Conservation (phyloP, 768 basidiomycete species). For the Tricholoma sp. region DNA sequence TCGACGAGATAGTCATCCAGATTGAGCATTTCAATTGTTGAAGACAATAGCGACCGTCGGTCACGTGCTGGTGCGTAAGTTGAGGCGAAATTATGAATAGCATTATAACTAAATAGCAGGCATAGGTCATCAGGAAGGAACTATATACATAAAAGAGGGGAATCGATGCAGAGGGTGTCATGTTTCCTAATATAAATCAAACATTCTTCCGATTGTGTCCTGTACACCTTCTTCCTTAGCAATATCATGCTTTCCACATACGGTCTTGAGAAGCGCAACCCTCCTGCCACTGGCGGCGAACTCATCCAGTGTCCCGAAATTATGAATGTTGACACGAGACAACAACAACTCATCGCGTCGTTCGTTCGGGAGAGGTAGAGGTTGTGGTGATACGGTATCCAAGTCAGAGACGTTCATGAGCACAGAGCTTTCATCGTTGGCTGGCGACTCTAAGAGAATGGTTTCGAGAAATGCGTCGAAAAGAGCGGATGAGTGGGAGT, state of each 20-base stretch:
- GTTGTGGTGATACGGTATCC: conserved; percentile 31
- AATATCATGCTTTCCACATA: conserved; percentile 56
- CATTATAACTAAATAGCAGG: background rate
- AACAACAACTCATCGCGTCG: conserved; percentile 42
- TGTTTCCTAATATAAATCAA: conserved; percentile 21
- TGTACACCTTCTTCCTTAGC: conserved; percentile 65
- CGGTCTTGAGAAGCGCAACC: conserved; percentile 53
- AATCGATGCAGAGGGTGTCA: background rate
- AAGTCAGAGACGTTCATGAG: conserved; percentile 26
- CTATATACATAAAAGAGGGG: background rate
- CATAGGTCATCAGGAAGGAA: background rate
- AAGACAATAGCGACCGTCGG: no score
- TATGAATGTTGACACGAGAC: conserved; percentile 35
- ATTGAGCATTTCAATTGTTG: background rate
- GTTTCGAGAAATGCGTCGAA: conserved; percentile 64
- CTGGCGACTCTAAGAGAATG: conserved; percentile 35
- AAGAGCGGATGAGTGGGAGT: conserved; percentile 60
- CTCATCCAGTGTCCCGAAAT: conserved; percentile 46
- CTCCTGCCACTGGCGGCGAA: conserved; percentile 38
- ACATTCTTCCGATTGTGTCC: conserved; percentile 48
- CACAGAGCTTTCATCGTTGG: conserved; percentile 9
- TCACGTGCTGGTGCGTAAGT: no score
- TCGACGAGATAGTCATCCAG: background rate
- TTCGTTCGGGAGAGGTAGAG: conserved; percentile 27
- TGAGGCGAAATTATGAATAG: no score